Evolutionary conservation across 305 asterid genomes (phyloP).

Genomic region (Plantago coronopus): DNA sequence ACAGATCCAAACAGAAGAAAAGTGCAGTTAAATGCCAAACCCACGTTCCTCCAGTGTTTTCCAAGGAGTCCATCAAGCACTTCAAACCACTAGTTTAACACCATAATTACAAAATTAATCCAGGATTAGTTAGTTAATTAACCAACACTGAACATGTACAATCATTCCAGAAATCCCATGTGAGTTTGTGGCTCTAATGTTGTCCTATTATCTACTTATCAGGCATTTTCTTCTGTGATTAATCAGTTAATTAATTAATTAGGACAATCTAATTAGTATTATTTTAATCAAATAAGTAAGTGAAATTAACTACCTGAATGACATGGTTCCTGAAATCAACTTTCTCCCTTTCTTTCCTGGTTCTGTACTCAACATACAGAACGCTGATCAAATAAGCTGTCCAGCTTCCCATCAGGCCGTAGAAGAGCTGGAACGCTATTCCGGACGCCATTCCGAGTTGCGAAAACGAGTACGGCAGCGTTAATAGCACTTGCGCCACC

Average conservation of each 20-base stretch:
- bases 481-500: slow-evolving; percentile 76
- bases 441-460: slow-evolving; percentile 79
- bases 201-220: not conserved
- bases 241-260: not conserved
- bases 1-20: slow-evolving; percentile 78
- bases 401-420: slow-evolving; percentile 69
- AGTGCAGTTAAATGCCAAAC: slow-evolving; percentile 72
- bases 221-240: slow-evolving; percentile 13
- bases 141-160: slow-evolving; percentile 1
- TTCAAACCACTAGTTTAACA: slow-evolving; percentile 57
- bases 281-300: too few species aligned
- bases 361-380: slow-evolving; percentile 65
- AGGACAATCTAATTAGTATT: too few species aligned
- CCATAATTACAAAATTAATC: too few species aligned
- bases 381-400: slow-evolving; percentile 65
- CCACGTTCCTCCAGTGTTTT: slow-evolving; percentile 81
- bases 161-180: slow-evolving; percentile 18
- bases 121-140: slow-evolving; percentile 11
- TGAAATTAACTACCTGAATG: slow-evolving; percentile 54
- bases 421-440: slow-evolving; percentile 54
- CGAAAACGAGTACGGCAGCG: slow-evolving; percentile 75
- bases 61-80: slow-evolving; percentile 82
- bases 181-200: slow-evolving; percentile 1
- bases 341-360: slow-evolving; percentile 65
- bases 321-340: slow-evolving; percentile 69